Conservation (phyloP, 306 rosid species). For the Prinsepia uniflora region DNA sequence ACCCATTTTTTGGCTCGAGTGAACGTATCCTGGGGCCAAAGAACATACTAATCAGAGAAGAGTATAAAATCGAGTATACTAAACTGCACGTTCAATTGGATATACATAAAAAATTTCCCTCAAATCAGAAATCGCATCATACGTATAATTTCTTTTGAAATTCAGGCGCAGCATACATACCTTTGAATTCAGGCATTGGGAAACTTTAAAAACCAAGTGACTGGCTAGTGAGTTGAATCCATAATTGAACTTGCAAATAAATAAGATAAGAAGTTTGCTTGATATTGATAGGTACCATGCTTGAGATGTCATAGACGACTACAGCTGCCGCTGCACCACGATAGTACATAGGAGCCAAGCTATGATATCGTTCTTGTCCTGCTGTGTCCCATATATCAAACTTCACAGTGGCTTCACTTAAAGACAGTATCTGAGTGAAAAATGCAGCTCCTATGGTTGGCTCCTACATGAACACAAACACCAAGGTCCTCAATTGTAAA, state of each 20-base stretch:
- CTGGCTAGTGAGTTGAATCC: neutral
- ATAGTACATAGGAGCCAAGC: slow-evolving; percentile 94
- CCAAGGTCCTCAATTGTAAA: slow-evolving; percentile 11
- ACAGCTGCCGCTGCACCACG: slow-evolving; percentile 93
- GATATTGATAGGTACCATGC: slow-evolving; percentile 36
- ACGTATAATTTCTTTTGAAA: neutral
- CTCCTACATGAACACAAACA: slow-evolving; percentile 45
- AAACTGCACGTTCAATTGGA: neutral
- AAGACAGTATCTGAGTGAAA: slow-evolving; percentile 74
- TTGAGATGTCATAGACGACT: slow-evolving; percentile 73
- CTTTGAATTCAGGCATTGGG: neutral
- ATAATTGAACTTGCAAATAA: too few species aligned
- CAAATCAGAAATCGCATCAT: neutral
- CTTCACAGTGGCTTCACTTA: slow-evolving; percentile 81
- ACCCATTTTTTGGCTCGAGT: slow-evolving; percentile 90
- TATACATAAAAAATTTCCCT: too few species aligned
- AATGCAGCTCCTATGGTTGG: slow-evolving; percentile 94
- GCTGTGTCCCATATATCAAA: slow-evolving; percentile 97
- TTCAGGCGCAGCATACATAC: too few species aligned
- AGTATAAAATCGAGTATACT: neutral
- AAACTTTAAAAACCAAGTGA: too few species aligned
- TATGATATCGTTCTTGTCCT: slow-evolving; percentile 88
- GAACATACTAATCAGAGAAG: slow-evolving; percentile 5
- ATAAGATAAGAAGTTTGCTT: slow-evolving; percentile 6
- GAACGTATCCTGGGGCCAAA: slow-evolving; percentile 61